Percentiles rank a stretch among this genome's conserved stretches.
Conservation (phyloP, 345 rosid genomes). For the Turnera subulata region DNA sequence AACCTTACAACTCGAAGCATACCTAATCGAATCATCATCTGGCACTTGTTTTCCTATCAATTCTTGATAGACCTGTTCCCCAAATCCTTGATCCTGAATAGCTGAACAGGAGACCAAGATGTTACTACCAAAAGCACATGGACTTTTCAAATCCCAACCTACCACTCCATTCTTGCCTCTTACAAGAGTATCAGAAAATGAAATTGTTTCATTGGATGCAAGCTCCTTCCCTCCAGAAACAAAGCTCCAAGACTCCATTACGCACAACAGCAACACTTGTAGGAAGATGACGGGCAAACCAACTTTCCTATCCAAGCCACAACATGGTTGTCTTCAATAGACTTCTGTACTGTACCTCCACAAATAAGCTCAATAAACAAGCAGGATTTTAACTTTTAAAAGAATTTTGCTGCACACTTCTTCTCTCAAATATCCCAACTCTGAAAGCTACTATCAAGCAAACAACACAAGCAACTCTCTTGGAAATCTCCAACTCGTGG, state of each 20-base stretch:
- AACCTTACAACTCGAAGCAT: constrained; percentile 22
- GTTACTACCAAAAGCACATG: constrained; percentile 24
- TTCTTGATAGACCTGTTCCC: constrained; percentile 34
- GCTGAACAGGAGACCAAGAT: constrained; percentile 23
- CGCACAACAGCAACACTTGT: constrained; percentile 4
- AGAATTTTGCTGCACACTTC: constrained; percentile 6
- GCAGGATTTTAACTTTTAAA: background rate
- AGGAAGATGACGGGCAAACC: constrained; percentile 7
- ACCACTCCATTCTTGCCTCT: constrained; percentile 27
- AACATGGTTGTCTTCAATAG: background rate
- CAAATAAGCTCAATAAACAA: constrained; percentile 5
- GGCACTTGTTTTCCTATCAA: constrained; percentile 23
- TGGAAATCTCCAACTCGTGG: too few relatives aligned
- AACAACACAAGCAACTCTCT: too few relatives aligned
- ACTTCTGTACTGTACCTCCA: background rate
- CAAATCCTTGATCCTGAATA: constrained; percentile 19
- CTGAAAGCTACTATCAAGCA: too few relatives aligned
- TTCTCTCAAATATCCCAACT: too few relatives aligned
- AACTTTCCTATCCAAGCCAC: constrained; percentile 12
- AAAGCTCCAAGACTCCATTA: constrained; percentile 54
- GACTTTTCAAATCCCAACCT: constrained; percentile 34
- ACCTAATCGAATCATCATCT: constrained; percentile 13
- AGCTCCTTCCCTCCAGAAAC: constrained; percentile 35
- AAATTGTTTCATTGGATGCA: constrained; percentile 22
- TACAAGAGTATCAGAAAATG: constrained; percentile 28